Percentiles rank a stretch among this genome's conserved stretches.
Evolutionary conservation across 495 filamentous ascomycete species (phyloP).

Genomic region (Hypomontagnella submonticulosa): DNA sequence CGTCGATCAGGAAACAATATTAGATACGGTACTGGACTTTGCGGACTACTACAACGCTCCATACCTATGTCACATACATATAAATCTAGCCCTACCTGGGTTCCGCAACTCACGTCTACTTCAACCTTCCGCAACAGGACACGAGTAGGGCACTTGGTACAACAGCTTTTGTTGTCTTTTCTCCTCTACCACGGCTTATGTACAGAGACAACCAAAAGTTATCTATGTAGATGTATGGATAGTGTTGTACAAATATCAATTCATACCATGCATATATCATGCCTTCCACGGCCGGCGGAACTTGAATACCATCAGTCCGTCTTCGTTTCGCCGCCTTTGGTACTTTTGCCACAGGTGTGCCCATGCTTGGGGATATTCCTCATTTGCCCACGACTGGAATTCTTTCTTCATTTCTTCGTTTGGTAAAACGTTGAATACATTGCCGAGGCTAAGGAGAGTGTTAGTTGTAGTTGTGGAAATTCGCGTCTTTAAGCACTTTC

Average conservation of each 20-base stretch:
- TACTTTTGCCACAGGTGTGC: constrained; percentile 64
- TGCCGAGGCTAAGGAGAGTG: constrained; percentile 66
- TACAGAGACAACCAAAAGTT: constrained; percentile 41
- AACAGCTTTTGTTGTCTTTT: constrained; percentile 29
- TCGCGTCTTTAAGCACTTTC: too few species aligned
- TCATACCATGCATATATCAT: constrained; percentile 37
- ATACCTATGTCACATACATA: too few species aligned
- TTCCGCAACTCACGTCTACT: too few species aligned
- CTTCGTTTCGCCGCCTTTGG: constrained; percentile 48
- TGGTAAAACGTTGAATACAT: constrained; percentile 77
- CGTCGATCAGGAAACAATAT: constrained; percentile 12
- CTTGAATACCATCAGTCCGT: constrained; percentile 55
- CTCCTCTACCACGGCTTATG: constrained; percentile 32
- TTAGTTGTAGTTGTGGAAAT: constrained; percentile 24
- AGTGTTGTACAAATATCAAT: constrained; percentile 46
- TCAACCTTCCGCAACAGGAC: too few species aligned
- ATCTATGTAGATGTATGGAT: constrained; percentile 43
- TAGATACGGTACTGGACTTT: constrained; percentile 8
- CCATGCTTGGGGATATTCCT: constrained; percentile 76
- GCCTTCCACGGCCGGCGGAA: constrained; percentile 56
- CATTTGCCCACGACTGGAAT: constrained; percentile 76
- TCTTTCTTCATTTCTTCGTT: constrained; percentile 68
- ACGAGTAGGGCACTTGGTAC: constrained; percentile 20
- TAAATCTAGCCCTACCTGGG: too few species aligned
- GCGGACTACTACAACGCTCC: too few species aligned